Base-by-base conservation (phyloP, 176 grass and related monocot species). In the Puya raimondii region DNA sequence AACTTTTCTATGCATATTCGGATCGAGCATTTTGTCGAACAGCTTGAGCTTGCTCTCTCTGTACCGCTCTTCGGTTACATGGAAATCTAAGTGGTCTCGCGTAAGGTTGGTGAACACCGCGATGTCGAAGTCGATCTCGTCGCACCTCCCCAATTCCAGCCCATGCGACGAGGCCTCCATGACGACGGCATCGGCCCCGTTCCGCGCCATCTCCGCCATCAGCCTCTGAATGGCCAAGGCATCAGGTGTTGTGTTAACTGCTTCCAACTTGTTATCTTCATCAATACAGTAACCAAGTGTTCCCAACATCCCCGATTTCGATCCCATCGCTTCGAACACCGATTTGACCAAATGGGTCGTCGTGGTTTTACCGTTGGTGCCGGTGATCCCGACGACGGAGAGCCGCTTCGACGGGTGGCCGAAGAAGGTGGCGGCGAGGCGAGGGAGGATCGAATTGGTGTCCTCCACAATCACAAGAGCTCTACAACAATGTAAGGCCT, bases 101-200 rank as follows among this genome's bases (percentile, higher is more conserved):
- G 53, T 69, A 14, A 69, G 66, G 47, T 77, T 69, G 61, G 75
- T 77, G 26, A 77, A 77, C 64, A 77, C 66, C 0, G 75, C 20
- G 27, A 77, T 56, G 50, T 77, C 75, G 14, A 77, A 77, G 26
- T 69, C 75, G 9, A 77, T 77, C 17, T 77, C 75, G 50, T 69
- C 75, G 26, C 54, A 77, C 65, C 53, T 68, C 47, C 67, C 53
- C 17, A 49, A 52, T 15, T 52, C 53, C 66, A 77, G 69, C 12
- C 75, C 65, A 50, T 63, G 50, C 23, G 75, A 66, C 5, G 66
- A 69, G 63, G 64, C 75, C 52, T 77, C 75, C 66, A 77, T 59
- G 3, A 77, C 66, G 49, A 69, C 53, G 21, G 75, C 75, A 33
- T 63, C 65, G 18, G 66, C 61, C 29, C 75, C 66, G 25, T 77